Conservation (phyloP, 352 stramenopile species). For the Hyaloperonospora brassicae region DNA sequence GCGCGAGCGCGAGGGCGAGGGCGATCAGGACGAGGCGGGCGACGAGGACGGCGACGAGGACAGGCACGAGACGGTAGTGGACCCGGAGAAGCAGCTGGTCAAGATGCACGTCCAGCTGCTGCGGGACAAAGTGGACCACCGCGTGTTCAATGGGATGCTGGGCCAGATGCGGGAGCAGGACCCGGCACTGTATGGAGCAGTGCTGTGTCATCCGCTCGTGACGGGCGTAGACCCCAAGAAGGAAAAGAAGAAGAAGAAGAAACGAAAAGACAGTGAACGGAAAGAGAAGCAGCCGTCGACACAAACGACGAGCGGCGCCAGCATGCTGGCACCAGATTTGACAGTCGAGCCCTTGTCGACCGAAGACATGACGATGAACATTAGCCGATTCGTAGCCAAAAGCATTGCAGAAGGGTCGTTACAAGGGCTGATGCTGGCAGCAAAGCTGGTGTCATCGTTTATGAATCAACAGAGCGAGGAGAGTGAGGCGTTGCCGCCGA, state of each 20-base stretch:
- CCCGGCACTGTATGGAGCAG: conserved; percentile 72
- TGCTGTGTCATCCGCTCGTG: conserved; percentile 77
- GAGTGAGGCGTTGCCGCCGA: conserved; percentile 9
- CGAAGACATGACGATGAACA: conserved; percentile 56
- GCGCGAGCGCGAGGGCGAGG: conserved; percentile 57
- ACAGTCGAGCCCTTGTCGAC: conserved; percentile 38
- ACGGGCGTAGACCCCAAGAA: conserved; percentile 69
- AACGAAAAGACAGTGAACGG: conserved; percentile 70
- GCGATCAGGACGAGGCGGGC: conserved; percentile 22
- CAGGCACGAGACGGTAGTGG: conserved; percentile 29
- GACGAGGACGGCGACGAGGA: conserved; percentile 52
- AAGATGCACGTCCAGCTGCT: conserved; percentile 48
- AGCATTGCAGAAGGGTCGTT: conserved; percentile 71
- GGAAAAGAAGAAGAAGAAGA: conserved; percentile 83
- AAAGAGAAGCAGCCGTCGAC: conserved; percentile 58
- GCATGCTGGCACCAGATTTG: conserved; percentile 73
- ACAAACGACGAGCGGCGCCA: conserved; percentile 21
- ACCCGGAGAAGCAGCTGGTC: conserved; percentile 42
- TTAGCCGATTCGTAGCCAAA: conserved; percentile 65
- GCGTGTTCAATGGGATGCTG: conserved; percentile 75
- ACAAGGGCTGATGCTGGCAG: conserved; percentile 63
- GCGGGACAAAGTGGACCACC: conserved; percentile 60
- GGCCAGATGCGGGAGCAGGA: conserved; percentile 70
- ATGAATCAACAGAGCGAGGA: conserved; percentile 23
- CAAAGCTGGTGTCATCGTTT: conserved; percentile 59